Percentiles rank a stretch among this genome's conserved stretches.
Evolutionary conservation across 305 asterid genomes (phyloP).

Genomic region (Fraxinus angustifolia): DNA sequence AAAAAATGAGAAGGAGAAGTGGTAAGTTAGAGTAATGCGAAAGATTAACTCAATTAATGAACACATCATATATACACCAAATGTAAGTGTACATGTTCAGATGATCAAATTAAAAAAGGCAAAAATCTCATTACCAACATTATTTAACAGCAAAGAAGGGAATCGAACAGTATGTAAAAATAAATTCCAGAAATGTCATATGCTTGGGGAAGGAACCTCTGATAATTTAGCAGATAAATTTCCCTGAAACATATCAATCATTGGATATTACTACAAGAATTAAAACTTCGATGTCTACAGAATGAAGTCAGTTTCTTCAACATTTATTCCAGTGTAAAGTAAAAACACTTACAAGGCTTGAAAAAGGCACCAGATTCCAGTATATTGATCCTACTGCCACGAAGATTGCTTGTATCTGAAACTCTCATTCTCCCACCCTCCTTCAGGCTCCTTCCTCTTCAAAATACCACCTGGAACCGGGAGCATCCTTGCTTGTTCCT

Average conservation of each 20-base stretch:
- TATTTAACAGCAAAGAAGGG: not conserved
- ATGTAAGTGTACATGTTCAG: not conserved
- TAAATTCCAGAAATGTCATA: not conserved
- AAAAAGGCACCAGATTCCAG: not conserved
- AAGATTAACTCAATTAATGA: not conserved
- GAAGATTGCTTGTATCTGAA: constrained; percentile 53
- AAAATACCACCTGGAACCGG: constrained; percentile 37
- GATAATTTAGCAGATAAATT: not conserved
- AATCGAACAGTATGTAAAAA: not conserved
- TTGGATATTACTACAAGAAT: not conserved
- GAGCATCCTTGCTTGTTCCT: constrained; percentile 43
- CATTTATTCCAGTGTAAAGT: constrained; percentile 4
- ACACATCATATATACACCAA: not conserved
- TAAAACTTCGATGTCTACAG: not conserved
- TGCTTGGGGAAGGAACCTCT: not conserved
- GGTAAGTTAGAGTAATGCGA: not conserved
- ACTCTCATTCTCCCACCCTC: constrained; percentile 49
- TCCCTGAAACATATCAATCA: not conserved
- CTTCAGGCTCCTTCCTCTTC: constrained; percentile 60
- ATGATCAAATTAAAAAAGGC: not conserved
- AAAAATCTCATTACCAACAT: not conserved
- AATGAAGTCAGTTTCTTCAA: not conserved
- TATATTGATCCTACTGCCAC: constrained; percentile 38
- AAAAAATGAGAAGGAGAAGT: constrained; percentile 6
- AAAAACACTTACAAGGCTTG: constrained; percentile 33